Evolutionary conservation across 805 yeast genomes (phyloP), one percentile per base, ranked within the genome.

Genomic region (Candida cerambycidarum): DNA sequence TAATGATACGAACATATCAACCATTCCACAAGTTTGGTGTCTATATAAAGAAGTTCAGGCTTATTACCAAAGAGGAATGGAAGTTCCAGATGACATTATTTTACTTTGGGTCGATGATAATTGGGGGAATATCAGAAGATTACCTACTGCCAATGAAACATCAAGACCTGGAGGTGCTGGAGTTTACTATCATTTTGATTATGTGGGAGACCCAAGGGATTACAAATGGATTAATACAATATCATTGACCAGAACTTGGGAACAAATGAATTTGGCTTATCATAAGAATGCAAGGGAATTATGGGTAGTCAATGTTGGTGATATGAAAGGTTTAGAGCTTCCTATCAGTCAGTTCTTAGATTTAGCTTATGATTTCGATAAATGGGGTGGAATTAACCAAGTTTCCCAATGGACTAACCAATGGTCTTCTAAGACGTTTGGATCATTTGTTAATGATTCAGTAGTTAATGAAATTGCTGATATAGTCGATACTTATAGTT

Each of bases 301-400:
- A 11, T 57, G 62, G 62, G 48, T 57, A 16, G 57, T 57, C 11
- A 57, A 57, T 39, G 59, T 57, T 8, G 62, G 62, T 16, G 62
- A 57, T 31, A 17, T 57, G 39, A 57, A 57, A 41, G 55, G 56
- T 2, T 48, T 57, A 19, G 62, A 57, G 36, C 29, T 53, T 9
- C 62, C 62, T 3, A 51, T 56, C 21, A 44, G 44, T 21, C 50
- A 50, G 32, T 57, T 39, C 44, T 39, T 57, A 21, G 56, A 52
- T n/a, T 31, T 52, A 17, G 55, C 41, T 9, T 52, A 50, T 23
- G 52, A 52, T 33, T 43, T 46, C 35, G 49, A 47, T 12, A 39
- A 12, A 18, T 50, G 52, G 52, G 49, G 54, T n/a, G 30, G 24
- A 11, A 17, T 24, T 6, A 43, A 45, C 17, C 28, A 19, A 10